Evolutionary conservation across 1,139 yeast genomes (phyloP).

Genomic region (Geotrichum klebahnii): DNA sequence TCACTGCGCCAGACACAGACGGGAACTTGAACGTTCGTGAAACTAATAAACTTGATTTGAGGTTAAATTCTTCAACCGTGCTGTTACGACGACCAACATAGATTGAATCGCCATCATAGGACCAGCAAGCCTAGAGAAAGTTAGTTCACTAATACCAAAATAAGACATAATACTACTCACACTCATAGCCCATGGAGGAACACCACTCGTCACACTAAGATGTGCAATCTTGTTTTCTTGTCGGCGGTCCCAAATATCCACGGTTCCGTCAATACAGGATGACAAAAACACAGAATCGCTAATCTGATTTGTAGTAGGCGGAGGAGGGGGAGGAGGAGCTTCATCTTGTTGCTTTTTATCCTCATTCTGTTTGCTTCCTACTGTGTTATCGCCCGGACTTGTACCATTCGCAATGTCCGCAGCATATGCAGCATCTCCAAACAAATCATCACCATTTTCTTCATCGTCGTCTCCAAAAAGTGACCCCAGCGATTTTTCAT

Average conservation of each 20-base stretch:
- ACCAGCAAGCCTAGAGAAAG: conserved; percentile 70
- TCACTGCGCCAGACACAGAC: conserved; percentile 84
- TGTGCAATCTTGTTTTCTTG: conserved; percentile 48
- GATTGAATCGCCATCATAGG: conserved; percentile 70
- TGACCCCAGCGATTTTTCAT: conserved; percentile 70
- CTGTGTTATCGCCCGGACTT: conserved; percentile 20
- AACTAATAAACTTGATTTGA: conserved; percentile 56
- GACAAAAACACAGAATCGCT: conserved; percentile 67
- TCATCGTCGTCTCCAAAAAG: conserved; percentile 78
- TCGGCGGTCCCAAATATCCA: conserved; percentile 81
- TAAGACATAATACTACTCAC: conserved; percentile 20
- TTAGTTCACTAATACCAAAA: neutral
- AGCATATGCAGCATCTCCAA: too few species aligned
- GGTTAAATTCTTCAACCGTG: conserved; percentile 76
- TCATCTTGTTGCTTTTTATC: conserved; percentile 15
- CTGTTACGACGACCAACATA: conserved; percentile 89
- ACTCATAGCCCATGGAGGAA: conserved; percentile 91
- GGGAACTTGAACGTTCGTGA: conserved; percentile 69
- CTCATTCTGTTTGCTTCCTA: conserved; percentile 1
- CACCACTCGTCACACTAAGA: conserved; percentile 57
- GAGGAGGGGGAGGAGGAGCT: conserved; percentile 9
- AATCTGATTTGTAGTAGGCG: conserved; percentile 22
- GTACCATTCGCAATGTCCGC: conserved; percentile 23
- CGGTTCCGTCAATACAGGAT: conserved; percentile 78
- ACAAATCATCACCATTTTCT: conserved; percentile 38